Base-by-base conservation (phyloP, 805 yeast species). In the Candida quercuum region DNA sequence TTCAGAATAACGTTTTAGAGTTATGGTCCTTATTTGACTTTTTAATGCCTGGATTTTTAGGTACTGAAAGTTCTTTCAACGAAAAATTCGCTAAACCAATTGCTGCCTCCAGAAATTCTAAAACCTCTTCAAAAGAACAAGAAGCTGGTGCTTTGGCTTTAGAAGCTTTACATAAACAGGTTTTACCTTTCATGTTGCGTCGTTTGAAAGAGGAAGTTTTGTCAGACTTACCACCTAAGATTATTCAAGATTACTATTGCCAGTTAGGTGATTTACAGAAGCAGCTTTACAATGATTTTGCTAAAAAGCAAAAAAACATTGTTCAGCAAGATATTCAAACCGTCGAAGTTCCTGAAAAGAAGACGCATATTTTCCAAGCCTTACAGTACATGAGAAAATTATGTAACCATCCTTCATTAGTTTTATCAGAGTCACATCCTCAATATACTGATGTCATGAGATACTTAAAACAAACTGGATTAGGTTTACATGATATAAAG, bases 21-120 rank as follows among this genome's bases (percentile, higher is more conserved):
- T 67, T 93, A 45, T 93, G 99, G 99, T 93, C 99, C 4, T 67
- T 93, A 53, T 93, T 93, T 67, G 99, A 93, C 60, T 93, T 88
- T 60, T 69, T 93, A 59, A 93, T 93, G 99, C 99, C 99, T 2
- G 99, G 99, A 0, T 93, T 93, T 54, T 67, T 93, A 46, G 99
- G 99, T 12, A 81, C 94, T 3, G 99, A 93, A 54, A 91, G 88
- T 60, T 74, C 82, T 35, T 93, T 93, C 66, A 93, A 88, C 53
- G 98, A 91, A 45, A 75, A 89, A 48, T 93, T 91, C 69, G 94
- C 97, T n/a, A 89, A 89, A 54, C 99, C 99, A 3, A 93, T 93
- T 57, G 91, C 97, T 3, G 91, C 95, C 2, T 83, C 95, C 28
- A 72, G 96, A 55, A 86, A 85, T 48, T 81, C 87, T 48, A 91